phyloP scores from a whole-genome alignment of 345 rosid species.

The Acer campestre region DNA sequence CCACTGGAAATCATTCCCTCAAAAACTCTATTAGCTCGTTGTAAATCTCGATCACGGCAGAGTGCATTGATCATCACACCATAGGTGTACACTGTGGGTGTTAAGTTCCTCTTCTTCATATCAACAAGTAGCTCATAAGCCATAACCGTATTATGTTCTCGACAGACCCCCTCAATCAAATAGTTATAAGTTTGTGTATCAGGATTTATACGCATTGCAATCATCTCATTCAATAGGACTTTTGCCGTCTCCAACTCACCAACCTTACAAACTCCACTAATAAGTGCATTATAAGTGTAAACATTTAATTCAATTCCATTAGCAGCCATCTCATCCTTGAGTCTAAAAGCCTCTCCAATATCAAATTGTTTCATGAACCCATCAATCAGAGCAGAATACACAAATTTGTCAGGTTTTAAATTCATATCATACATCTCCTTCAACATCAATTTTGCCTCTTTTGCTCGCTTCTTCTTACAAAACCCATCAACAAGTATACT shows the following conservation, averaged over 20 bases:
- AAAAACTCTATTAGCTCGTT: conserved; percentile 49
- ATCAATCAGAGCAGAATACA: conserved; percentile 55
- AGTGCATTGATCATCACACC: conserved; percentile 55
- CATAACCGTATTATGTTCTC: conserved; percentile 35
- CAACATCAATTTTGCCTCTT: conserved; percentile 58
- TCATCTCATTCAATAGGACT: conserved; percentile 69
- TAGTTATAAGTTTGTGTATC: conserved; percentile 56
- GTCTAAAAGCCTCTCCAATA: conserved; percentile 48
- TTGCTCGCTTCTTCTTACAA: conserved; percentile 52
- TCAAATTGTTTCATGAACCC: conserved; percentile 66
- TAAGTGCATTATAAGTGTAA: conserved; percentile 50
- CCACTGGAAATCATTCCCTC: conserved; percentile 54
- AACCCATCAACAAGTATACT: conserved; percentile 52
- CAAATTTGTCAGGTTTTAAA: conserved; percentile 45
- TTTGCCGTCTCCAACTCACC: conserved; percentile 69
- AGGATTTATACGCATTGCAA: conserved; percentile 46
- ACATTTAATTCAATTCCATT: conserved; percentile 40
- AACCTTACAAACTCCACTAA: conserved; percentile 54
- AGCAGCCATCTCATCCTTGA: conserved; percentile 64
- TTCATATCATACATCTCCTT: conserved; percentile 56
- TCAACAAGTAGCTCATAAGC: conserved; percentile 51
- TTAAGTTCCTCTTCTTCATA: conserved; percentile 63
- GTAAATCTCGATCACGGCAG: conserved; percentile 56
- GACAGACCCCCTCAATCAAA: conserved; percentile 64
- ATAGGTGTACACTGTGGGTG: conserved; percentile 47